A percentile compares a stretch with the other conserved stretches of the same genome.
Evolutionary conservation across 164 flowering plant species (phyloP).

Genomic region (Sedum album): DNA sequence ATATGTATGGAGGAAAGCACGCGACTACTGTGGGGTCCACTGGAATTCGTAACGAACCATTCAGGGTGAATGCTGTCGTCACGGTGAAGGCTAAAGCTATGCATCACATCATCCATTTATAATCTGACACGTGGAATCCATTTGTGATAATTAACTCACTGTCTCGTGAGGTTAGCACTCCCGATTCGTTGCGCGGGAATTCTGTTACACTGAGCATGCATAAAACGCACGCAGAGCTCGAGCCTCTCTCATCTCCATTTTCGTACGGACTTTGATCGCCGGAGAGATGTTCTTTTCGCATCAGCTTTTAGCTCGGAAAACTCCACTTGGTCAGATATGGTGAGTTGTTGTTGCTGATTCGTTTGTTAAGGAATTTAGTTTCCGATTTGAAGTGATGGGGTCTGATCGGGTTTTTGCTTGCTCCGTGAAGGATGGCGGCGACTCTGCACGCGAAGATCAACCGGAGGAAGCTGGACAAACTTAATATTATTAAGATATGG

Average conservation of each 20-base stretch:
- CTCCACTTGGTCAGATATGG: slow-evolving; percentile 93
- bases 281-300: slow-evolving; percentile 81
- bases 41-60: not conserved
- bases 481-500: slow-evolving; percentile 75
- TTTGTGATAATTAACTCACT: not conserved
- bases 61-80: not conserved
- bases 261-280: not conserved
- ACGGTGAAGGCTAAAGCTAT: not conserved
- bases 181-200: not conserved
- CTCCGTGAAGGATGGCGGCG: slow-evolving; percentile 74
- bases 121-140: not conserved
- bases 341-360: slow-evolving; percentile 9
- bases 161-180: not conserved
- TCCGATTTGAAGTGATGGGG: not conserved
- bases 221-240: not conserved
- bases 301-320: slow-evolving; percentile 88
- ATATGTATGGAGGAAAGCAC: not conserved
- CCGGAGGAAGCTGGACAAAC: slow-evolving; percentile 54
- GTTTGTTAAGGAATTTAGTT: not conserved
- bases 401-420: too few relatives aligned
- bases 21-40: not conserved
- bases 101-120: not conserved
- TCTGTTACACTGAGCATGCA: not conserved
- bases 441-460: slow-evolving; percentile 80
- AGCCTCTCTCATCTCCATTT: not conserved